Evolutionary conservation across 2,329 filamentous ascomycete genomes (phyloP).

Genomic region (Talaromyces sp.): DNA sequence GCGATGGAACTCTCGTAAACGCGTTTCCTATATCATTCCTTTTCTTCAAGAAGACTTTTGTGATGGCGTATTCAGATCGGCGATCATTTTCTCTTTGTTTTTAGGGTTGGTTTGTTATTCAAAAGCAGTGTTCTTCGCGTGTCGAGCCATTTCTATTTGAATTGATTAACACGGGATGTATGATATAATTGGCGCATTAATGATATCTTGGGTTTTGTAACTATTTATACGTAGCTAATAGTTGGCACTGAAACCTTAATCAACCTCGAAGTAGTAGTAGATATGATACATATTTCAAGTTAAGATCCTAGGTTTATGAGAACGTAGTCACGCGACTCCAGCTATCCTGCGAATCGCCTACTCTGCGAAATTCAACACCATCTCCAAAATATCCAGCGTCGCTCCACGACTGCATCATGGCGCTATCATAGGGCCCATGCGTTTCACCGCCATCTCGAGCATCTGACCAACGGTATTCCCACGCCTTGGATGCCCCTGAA

Average conservation of each 20-base stretch:
- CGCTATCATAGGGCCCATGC: constrained; percentile 82
- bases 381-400: constrained; percentile 90
- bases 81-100: constrained; percentile 6
- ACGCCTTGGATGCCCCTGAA: constrained; percentile 37
- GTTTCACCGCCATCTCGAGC: constrained; percentile 71
- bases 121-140: constrained; percentile 1
- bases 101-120: background rate
- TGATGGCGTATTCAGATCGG: constrained; percentile 12
- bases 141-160: background rate
- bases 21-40: background rate
- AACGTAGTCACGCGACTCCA: constrained; percentile 55
- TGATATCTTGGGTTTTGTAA: constrained; percentile 6
- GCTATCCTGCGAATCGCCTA: constrained; percentile 46
- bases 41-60: constrained; percentile 2
- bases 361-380: constrained; percentile 69
- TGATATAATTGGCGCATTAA: constrained; percentile 13
- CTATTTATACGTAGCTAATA: background rate
- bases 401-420: constrained; percentile 87
- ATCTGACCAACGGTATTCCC: constrained; percentile 93
- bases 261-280: background rate
- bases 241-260: background rate
- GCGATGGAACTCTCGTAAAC: constrained; percentile 59
- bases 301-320: constrained; percentile 29
- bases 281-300: background rate
- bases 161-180: constrained; percentile 5